Evolutionary conservation across 2,329 filamentous ascomycete genomes (phyloP), one percentile per base, ranked within the genome.

Genomic region (Aspergillus glaucus): DNA sequence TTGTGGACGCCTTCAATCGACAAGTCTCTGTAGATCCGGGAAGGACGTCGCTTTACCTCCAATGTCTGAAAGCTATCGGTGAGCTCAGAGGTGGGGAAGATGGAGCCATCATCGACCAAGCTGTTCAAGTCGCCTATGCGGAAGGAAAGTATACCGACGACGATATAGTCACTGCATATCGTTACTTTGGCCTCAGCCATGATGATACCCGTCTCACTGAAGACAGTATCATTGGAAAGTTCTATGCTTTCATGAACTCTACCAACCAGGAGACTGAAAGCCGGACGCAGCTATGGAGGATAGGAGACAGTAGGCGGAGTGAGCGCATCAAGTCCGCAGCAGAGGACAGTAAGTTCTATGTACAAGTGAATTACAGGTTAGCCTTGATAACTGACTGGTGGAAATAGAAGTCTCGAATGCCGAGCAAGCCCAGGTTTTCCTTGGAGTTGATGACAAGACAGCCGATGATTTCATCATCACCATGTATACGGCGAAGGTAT

Each of bases 1-100:
- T 88, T 15, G 67, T 75, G 24, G 85, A 82, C 62, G 80, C 82
- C 3, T 87, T 81, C 60, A 72, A 80, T 21, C 74, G 79, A 30
- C 85, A 88, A 66, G 69, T 75, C 21, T 62, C 69, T 7, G 76
- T 75, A 45, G 81, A 87, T 61, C 74, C 76, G 17, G 54, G 58
- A 17, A 78, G 79, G 51, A 69, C 71, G 15, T 67, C 81, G 2
- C 80, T 81, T 60, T 87, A 87, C 62, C 75, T 87, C 51, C 78
- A 84, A 63, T 85, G 80, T 57, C 70, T 88, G n/a, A 75, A 78
- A 55, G 71, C 76, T 43, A 78, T 88, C 46, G 78, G 79, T 14
- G 68, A 70, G 21, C 75, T 78, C 15, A 73, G 83, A 46, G 62
- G 59, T 22, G 62, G 63, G 1, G 52, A 63, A 42, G 67, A 75